These are phyloP conservation scores for Amanita phalloides DNA, from an alignment of 768 basidiomycete genomes.

Conservation along the genomic window DNA sequence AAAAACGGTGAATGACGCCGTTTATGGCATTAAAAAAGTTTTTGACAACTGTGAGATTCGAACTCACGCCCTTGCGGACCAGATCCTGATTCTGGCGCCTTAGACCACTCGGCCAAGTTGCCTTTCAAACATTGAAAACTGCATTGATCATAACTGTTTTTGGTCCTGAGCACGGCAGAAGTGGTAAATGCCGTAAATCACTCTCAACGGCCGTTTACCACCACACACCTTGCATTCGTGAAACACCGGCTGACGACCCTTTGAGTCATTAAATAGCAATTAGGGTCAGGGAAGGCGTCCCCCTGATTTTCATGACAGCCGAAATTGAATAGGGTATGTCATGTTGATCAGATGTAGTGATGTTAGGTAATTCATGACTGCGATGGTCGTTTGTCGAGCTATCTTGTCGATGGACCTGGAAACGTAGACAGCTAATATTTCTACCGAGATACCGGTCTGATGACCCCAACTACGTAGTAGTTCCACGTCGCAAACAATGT, in stretches of 20 bases:
- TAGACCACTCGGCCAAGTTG: constrained; percentile 48
- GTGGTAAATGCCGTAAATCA: no score
- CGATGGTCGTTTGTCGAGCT: no score
- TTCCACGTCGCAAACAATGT: no score
- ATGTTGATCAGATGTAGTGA: background rate
- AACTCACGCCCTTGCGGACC: constrained; percentile 27
- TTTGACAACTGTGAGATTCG: constrained; percentile 23
- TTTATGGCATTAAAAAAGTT: background rate
- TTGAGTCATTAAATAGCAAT: background rate
- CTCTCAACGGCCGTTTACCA: no score
- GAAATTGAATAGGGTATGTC: background rate
- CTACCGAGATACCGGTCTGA: no score
- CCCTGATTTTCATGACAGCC: background rate
- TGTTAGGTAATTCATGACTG: background rate
- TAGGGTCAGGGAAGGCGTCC: background rate
- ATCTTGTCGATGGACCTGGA: background rate
- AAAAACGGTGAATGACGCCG: no score
- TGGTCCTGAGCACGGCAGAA: background rate
- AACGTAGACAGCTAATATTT: no score
- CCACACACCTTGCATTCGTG: no score
- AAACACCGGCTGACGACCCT: background rate
- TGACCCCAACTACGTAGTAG: no score
- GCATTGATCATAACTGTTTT: background rate
- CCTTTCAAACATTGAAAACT: background rate
- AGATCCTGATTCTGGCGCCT: constrained; percentile 47